Base-by-base conservation (phyloP, 176 grass and related monocot genomes). In the Avena eriantha region DNA sequence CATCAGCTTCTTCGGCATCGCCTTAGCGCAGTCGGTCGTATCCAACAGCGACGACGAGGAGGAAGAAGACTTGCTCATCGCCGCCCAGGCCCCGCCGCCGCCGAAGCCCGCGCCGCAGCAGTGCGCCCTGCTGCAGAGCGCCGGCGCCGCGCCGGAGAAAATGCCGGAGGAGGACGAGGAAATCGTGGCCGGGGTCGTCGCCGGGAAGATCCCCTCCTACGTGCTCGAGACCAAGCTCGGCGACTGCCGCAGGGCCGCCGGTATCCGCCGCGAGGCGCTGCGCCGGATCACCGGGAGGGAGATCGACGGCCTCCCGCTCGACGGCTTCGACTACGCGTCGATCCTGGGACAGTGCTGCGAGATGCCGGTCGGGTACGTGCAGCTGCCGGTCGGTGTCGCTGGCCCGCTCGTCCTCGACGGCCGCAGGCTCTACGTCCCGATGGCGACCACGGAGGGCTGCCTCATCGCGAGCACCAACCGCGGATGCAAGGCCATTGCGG, bases 371-470 rank as follows among this genome's bases (percentile, higher is more conserved):
- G 94, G 94, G 1, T 96, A 91, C 83, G 94, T 96, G 41, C 94
- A 91, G 76, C 46, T 93, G 13, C 94, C 91, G 0, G 94, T 96
- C 1, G 94, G 94, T 55, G 84, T 96, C 48, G 94, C 91, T 0
- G 91, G 94, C 4, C 94, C 94, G 21, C 87, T 96, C 54, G 6
- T 93, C 59, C 89, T 96, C 34, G 94, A 96, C 50, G 87, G 94
- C 4, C 77, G 34, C 53, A 66, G 90, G 0, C 12, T 86, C 74
- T 93, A 93, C 46, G 82, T 96, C 15, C 94, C 91, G 17, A 96
- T 96, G 91, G 94, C 94, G 24, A 96, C 94, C 73, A 96, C 91
- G 12, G 91, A 96, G 87, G 94, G 94, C 13, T 96, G 94, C 76
- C 88, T 96, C 35, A 85, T 96, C 66, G 94, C 94, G 19, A 96